Base-by-base conservation (phyloP, 768 basidiomycete genomes). In the Tylopilus balloui region DNA sequence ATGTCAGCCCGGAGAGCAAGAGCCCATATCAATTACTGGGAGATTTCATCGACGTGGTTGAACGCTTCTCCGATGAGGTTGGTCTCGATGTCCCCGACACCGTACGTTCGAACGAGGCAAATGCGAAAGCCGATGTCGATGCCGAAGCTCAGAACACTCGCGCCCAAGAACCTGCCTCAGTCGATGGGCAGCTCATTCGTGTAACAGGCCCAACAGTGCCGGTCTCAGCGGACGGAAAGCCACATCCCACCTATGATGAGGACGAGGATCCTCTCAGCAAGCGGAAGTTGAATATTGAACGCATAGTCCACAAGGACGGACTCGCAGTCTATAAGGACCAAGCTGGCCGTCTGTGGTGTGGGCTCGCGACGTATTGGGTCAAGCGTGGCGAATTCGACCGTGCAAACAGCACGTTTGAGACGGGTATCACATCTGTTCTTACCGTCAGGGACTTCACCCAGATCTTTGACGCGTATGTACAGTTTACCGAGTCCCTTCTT, bases 391-490 rank as follows among this genome's bases (percentile, higher is more conserved):
- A 98, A 64, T 97, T 99, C 62, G 93, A 93, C 53, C 78, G 88
- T 44, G 91, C 92, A 14, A 90, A 85, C 55, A 74, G 75, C 42
- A 91, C 87, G 0, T 98, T 98, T 64, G 96, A 98, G 68, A 69
- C 80, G 20, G 96, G 93, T 13, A 77, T 97, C 55, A 76, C 80
- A 15, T 75, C 73, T 1, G 95, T 98, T 15, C 71, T 98, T 59
- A 97, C 95, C 1, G 86, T 97, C 56, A 82, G 94, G 28, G 96
- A 98, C 70, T 99, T 99, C 66, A 92, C 92, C 2, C 93, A 97
- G 66, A 92, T 98, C 47, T 98, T 98, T 60, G 95, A 98, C 61
- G 86, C 92, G 6, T 97, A 96, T 66, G 85, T 89, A 31, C 93
- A 98, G 60, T 98, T 96, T 63, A 83, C 84, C 49, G 94, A 97